Conservation (phyloP, 2,329 filamentous ascomycete species). For the Sarocladium oryzae region DNA sequence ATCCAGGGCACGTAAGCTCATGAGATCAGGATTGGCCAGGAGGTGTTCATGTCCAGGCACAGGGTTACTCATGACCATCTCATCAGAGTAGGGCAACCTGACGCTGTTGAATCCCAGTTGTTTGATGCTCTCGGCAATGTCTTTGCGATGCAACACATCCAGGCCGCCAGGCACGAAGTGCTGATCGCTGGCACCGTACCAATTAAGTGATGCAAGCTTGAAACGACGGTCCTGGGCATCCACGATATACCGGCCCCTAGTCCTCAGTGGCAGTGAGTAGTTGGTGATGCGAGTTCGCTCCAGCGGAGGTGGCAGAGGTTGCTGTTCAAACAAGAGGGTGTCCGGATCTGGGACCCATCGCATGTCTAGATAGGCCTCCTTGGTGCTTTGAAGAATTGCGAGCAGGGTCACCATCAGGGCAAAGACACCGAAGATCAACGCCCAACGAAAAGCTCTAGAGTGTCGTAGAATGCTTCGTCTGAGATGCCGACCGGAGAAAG, state of each 20-base stretch:
- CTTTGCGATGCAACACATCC: constrained; percentile 53
- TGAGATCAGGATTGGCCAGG: constrained; percentile 53
- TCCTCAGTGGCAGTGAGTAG: constrained; percentile 52
- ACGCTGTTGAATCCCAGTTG: constrained; percentile 64
- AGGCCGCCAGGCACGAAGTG: constrained; percentile 58
- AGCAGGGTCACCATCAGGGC: constrained; percentile 19
- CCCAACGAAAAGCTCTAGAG: constrained; percentile 10
- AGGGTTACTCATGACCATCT: constrained; percentile 57
- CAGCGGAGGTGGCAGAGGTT: constrained; percentile 38
- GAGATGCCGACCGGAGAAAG: too few species aligned
- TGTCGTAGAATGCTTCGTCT: not conserved
- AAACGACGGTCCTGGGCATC: constrained; percentile 50
- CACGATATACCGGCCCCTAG: constrained; percentile 53
- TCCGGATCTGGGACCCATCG: constrained; percentile 45
- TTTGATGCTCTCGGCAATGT: constrained; percentile 54
- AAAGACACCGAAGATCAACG: constrained; percentile 31
- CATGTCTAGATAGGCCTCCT: constrained; percentile 35
- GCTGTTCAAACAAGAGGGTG: constrained; percentile 39
- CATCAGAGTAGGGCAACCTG: constrained; percentile 61
- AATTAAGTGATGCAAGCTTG: constrained; percentile 60
- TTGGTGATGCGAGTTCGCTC: constrained; percentile 35
- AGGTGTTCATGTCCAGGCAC: constrained; percentile 42
- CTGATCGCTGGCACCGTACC: constrained; percentile 65
- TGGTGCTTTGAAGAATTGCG: constrained; percentile 36
- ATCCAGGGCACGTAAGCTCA: constrained; percentile 51